Evolutionary conservation across 164 flowering plant genomes (phyloP).

Genomic region (Vitis riparia): DNA sequence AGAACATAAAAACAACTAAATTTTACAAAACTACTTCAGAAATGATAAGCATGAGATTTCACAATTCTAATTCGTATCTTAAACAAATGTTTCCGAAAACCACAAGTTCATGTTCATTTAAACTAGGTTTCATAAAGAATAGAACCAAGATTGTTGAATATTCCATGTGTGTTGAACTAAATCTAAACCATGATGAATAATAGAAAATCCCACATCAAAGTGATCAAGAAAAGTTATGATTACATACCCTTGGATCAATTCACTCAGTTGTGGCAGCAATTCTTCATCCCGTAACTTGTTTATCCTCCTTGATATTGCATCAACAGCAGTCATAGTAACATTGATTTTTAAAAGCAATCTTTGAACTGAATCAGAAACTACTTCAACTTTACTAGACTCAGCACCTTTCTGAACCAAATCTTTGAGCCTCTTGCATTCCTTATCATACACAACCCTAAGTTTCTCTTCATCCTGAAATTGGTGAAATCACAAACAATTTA

Average conservation of each 20-base stretch:
- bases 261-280: constrained; percentile 7
- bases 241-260: constrained; percentile 13
- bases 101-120: no score
- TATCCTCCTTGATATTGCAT: constrained; percentile 7
- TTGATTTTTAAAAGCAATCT: constrained; percentile 2
- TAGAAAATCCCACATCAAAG: no score
- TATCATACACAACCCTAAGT: constrained; percentile 6
- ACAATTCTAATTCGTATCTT: no score
- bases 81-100: no score
- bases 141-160: no score
- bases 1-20: no score
- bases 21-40: no score
- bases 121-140: no score
- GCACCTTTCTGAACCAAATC: constrained; percentile 3
- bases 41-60: no score
- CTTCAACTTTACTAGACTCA: constrained; percentile 1
- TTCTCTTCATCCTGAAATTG: constrained; percentile 9
- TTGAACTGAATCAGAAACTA: not conserved
- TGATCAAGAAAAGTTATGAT: not conserved
- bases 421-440: constrained; percentile 1
- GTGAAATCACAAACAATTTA: no score
- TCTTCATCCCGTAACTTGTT: constrained; percentile 9
- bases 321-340: constrained; percentile 1
- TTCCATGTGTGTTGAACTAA: no score
- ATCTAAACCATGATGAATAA: no score